Conservation (phyloP, 768 basidiomycete species). For the Amanita pseudoporphyria region DNA sequence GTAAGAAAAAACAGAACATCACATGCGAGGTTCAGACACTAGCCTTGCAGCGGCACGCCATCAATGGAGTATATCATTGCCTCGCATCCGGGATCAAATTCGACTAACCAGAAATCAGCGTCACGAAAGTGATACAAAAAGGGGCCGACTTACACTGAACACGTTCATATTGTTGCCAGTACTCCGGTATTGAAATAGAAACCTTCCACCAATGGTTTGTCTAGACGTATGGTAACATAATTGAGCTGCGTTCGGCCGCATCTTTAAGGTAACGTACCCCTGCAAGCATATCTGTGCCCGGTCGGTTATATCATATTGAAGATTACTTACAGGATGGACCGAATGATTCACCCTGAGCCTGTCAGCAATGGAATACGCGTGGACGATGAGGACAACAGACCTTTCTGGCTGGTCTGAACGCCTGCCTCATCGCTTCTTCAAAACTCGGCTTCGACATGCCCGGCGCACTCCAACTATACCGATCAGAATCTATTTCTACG, state of each 20-base stretch:
- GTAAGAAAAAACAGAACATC: too few relatives aligned
- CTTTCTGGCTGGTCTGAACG: conserved; percentile 78
- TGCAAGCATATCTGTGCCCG: background rate
- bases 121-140: background rate
- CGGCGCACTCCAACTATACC: conserved; percentile 73
- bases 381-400: conserved; percentile 12
- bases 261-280: conserved; percentile 33
- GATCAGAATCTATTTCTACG: background rate
- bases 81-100: conserved; percentile 94
- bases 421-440: conserved; percentile 76
- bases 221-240: conserved; percentile 36
- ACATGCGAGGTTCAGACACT: conserved; percentile 12
- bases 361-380: background rate
- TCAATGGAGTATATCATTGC: conserved; percentile 85
- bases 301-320: background rate
- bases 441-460: conserved; percentile 81
- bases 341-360: conserved; percentile 59
- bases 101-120: conserved; percentile 41
- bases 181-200: conserved; percentile 63
- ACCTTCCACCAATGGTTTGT: conserved; percentile 98
- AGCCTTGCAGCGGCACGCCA: conserved; percentile 70
- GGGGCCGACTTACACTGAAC: conserved; percentile 52
- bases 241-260: background rate
- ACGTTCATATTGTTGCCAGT: conserved; percentile 77
- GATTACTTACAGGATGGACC: conserved; percentile 84